Base-by-base conservation (phyloP, 2,329 filamentous ascomycete genomes). In the Dactylonectria macrodidyma region DNA sequence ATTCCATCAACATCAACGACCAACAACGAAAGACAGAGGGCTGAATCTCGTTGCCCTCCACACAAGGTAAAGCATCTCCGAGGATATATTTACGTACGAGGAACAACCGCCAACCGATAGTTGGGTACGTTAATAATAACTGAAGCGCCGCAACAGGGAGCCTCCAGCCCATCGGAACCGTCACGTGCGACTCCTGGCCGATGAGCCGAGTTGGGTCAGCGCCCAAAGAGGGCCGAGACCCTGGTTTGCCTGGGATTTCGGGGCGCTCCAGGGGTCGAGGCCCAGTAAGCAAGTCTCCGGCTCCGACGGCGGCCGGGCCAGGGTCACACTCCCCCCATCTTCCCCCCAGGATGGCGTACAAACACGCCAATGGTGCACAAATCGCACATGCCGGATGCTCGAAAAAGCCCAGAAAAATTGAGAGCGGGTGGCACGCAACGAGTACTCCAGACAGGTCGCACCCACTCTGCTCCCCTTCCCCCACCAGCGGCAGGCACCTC, bases 281-380 rank as follows among this genome's bases (percentile, higher is more conserved):
- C 65, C 55, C 51, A 36, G 33, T 34, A 44, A 58, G 54, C 56
- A 48, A 65, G 58, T 51, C 30, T 22, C 65, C 65, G 65, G 64
- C 64, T 66, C 64, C 64, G 64, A 66, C 59, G 64, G 64, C 64
- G 64, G 64, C 57, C 63, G 63, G 63, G n/a, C 14, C 19, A 38
- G 41, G 41, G 41, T 44, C 14, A n/a, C 41, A 16, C 16, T n/a
- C 51, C 51, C 34, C 34, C 19, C 51, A 14, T 54, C 16, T 26
- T 26, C n/a, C 26, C 51, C 5, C 34, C 11, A 14, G 24, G 16
- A 47, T 47, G 44, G 33, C 51, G n/a, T 36, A 34, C 51, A 22
- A 12, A 34, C 10, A 19, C 33, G 33, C 51, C 34, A 14, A 54
- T 36, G 59, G 33, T 44, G 46, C 44, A 48, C 50, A 34, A 50